Percentiles rank a stretch among this genome's conserved stretches.
These are phyloP conservation scores for Rhizophora apiculata DNA, from an alignment of 345 rosid genomes.

Conservation along the genomic window DNA sequence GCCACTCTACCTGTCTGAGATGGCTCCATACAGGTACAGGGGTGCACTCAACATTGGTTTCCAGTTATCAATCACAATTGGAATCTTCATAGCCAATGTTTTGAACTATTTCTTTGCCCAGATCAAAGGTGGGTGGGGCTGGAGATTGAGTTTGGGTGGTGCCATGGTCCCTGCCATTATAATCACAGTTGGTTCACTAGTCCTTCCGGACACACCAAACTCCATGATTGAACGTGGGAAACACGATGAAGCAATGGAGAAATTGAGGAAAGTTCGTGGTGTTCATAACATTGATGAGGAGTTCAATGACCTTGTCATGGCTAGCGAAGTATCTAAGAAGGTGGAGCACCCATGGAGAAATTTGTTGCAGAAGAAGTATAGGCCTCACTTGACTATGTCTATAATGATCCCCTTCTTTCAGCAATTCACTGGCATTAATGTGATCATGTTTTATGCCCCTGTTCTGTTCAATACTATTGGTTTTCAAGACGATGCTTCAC, in stretches of 20 bases:
- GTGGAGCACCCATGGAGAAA: constrained; percentile 84
- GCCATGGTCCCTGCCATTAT: constrained; percentile 97
- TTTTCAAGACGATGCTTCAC: constrained; percentile 54
- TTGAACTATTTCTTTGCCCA: constrained; percentile 81
- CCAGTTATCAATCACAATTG: constrained; percentile 86
- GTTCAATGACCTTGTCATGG: constrained; percentile 63
- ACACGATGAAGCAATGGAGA: constrained; percentile 50
- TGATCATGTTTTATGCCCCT: constrained; percentile 89
- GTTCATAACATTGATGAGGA: constrained; percentile 70
- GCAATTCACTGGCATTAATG: constrained; percentile 82
- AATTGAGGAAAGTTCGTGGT: constrained; percentile 70
- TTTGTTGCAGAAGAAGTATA: constrained; percentile 67
- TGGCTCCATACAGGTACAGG: constrained; percentile 96
- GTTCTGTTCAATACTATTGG: constrained; percentile 82
- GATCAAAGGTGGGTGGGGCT: constrained; percentile 84
- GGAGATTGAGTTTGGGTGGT: constrained; percentile 92
- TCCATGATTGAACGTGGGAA: constrained; percentile 90
- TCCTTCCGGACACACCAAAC: constrained; percentile 94
- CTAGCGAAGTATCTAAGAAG: constrained; percentile 65
- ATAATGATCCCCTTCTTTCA: constrained; percentile 76
- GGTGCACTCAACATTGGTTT: constrained; percentile 90
- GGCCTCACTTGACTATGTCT: constrained; percentile 83
- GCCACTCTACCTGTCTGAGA: constrained; percentile 93
- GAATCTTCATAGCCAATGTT: constrained; percentile 76
- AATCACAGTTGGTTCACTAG: constrained; percentile 65